These are phyloP conservation scores for Diaporthe sp. DNA, from an alignment of 2,329 filamentous ascomycete species.

Conservation along the genomic window DNA sequence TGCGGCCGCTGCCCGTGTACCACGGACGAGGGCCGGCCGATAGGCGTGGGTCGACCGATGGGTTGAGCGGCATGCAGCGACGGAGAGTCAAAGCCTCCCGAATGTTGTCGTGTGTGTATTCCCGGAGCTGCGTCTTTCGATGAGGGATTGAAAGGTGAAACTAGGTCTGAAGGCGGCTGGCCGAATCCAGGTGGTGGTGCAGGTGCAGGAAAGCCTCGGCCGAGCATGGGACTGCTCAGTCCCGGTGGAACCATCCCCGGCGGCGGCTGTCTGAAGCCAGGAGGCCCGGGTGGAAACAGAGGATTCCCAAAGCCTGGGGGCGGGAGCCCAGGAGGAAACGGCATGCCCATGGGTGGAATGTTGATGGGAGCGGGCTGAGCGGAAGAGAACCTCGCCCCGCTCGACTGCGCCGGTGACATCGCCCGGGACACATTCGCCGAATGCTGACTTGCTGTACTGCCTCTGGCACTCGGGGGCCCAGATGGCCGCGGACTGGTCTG, in stretches of 20 bases:
- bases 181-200: slow-evolving; percentile 68
- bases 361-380: slow-evolving; percentile 63
- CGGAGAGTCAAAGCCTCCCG: slow-evolving; percentile 74
- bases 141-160: slow-evolving; percentile 52
- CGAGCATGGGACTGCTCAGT: slow-evolving; percentile 57
- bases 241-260: slow-evolving; percentile 65
- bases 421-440: slow-evolving; percentile 58
- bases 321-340: slow-evolving; percentile 60
- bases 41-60: slow-evolving; percentile 86
- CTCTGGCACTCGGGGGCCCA: slow-evolving; percentile 72
- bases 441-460: slow-evolving; percentile 53
- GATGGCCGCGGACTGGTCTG: slow-evolving; percentile 76
- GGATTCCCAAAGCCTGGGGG: slow-evolving; percentile 67
- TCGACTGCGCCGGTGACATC: slow-evolving; percentile 72
- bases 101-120: slow-evolving; percentile 81
- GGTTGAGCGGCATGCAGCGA: slow-evolving; percentile 72
- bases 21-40: slow-evolving; percentile 86
- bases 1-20: slow-evolving; percentile 62
- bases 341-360: slow-evolving; percentile 69
- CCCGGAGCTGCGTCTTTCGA: slow-evolving; percentile 55
- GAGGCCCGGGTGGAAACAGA: slow-evolving; percentile 56
- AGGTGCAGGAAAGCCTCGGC: slow-evolving; percentile 58
- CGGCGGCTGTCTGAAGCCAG: slow-evolving; percentile 58
- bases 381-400: slow-evolving; percentile 55
- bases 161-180: slow-evolving; percentile 56